Conservation (phyloP, 108 stramenopile species). For the Conticribra guillardii region DNA sequence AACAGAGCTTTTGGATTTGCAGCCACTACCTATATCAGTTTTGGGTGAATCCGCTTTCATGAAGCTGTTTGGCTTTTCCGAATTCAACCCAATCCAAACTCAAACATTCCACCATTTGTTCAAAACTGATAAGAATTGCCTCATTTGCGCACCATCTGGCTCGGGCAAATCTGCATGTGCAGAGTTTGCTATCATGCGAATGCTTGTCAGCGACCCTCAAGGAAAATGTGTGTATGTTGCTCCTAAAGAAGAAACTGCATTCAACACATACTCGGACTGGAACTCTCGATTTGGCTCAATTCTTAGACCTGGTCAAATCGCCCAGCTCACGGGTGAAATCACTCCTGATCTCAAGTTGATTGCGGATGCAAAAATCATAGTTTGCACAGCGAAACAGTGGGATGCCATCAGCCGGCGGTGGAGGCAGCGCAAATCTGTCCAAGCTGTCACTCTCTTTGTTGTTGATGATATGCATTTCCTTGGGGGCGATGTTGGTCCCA, state of each 20-base stretch:
- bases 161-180: constrained; percentile 92
- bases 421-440: constrained; percentile 95
- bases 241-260: constrained; percentile 87
- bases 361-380: constrained; percentile 71
- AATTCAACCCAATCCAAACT: constrained; percentile 99
- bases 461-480: constrained; percentile 98
- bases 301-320: constrained; percentile 69
- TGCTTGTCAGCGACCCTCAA: constrained; percentile 75
- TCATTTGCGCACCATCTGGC: constrained; percentile 96
- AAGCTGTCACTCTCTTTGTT: constrained; percentile 88
- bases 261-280: constrained; percentile 77
- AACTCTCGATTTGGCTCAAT: constrained; percentile 73
- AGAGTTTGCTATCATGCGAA: constrained; percentile 95
- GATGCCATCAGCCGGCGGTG: constrained; percentile 93
- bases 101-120: constrained; percentile 96
- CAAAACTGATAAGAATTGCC: constrained; percentile 88
- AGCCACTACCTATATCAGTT: constrained; percentile 89
- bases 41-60: constrained; percentile 80
- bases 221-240: constrained; percentile 94
- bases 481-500: constrained; percentile 88
- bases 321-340: constrained; percentile 88
- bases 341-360: constrained; percentile 88
- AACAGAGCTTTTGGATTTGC: constrained; percentile 96
- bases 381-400: constrained; percentile 91
- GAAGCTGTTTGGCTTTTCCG: constrained; percentile 69